phyloP scores from a whole-genome alignment of 768 basidiomycete species.

The Xerocomus brunneocitrinus region DNA sequence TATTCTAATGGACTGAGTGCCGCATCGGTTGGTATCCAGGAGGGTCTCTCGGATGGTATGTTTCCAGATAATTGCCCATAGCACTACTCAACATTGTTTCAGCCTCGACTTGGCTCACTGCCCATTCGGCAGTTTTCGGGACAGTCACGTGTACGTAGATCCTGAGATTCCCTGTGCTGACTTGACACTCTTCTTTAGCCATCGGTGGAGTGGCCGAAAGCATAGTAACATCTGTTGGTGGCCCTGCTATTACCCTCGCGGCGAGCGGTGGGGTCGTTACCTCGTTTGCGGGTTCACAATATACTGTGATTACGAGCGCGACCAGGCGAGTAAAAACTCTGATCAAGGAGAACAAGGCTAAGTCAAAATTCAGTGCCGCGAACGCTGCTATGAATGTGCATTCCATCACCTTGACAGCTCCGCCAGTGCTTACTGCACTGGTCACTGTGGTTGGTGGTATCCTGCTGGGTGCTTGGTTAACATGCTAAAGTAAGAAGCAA shows the following conservation, averaged over 20 bases:
- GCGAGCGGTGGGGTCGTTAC: constrained; percentile 40
- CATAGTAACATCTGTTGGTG: constrained; percentile 55
- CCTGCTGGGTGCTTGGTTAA: constrained; percentile 39
- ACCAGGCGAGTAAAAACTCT: constrained; percentile 9
- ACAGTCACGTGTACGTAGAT: constrained; percentile 25
- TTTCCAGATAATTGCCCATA: neutral
- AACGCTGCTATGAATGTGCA: constrained; percentile 16
- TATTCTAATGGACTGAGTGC: constrained; percentile 15
- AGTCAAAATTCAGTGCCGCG: constrained; percentile 6
- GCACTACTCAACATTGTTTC: neutral
- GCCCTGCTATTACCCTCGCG: constrained; percentile 57
- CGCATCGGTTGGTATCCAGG: constrained; percentile 10
- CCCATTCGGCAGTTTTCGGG: constrained; percentile 13
- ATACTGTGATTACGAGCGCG: constrained; percentile 38
- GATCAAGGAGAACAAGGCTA: neutral
- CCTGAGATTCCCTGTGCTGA: neutral
- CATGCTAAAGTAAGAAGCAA: constrained; percentile 19
- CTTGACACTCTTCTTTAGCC: constrained; percentile 33
- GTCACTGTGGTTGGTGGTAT: constrained; percentile 28
- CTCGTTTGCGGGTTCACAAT: constrained; percentile 49
- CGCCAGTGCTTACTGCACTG: constrained; percentile 29
- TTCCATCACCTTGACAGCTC: constrained; percentile 11
- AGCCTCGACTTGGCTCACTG: constrained; percentile 18
- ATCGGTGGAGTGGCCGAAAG: constrained; percentile 49
- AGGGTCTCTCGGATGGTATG: constrained; percentile 20